Base-by-base conservation (phyloP, 2,329 filamentous ascomycete species). In the Nemania sp. region DNA sequence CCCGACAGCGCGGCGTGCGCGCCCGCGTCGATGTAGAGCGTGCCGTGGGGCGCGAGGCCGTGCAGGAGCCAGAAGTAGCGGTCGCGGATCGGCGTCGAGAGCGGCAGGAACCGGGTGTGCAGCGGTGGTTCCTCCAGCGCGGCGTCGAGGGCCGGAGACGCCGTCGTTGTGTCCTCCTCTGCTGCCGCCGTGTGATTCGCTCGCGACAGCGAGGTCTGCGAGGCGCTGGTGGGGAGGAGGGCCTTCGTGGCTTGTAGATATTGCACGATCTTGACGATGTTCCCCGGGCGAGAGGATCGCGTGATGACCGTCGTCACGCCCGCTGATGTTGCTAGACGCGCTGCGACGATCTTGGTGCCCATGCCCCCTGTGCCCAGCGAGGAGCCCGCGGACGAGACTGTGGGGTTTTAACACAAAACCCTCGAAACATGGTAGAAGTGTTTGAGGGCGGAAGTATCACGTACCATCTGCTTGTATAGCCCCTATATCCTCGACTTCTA, bases 21-120 rank as follows among this genome's bases (percentile, higher is more conserved):
- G 43, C 95, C 95, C n/a, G 86, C 80, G 78, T 99, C 95, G 69
- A 99, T 96, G 78, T 91, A 98, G 25, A 99, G 74, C 2, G 90
- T 96, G 13, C 95, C 95, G 71, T 96, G 93, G 0, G 95, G 92
- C 21, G 89, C 88, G 11, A 97, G 86, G 10, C 94, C 95, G 76
- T 99, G 92, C 0, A 98, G 83, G 50, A 99, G 88, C 95, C 95
- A 99, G 82, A 99, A 98, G 73, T 95, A 92, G 63, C 94, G 89
- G 74, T 97, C 95, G 58, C 92, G 88, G 61, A 98, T 95, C 1
- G 94, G 93, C 25, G 90, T 87, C 0, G 84, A 80, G 10, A 92
- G 92, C 0, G 93, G 92, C 12, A 97, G 82, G 81, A 99, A 99
- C 59, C 95, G 89, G 2, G 95, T 99, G 76, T 99, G 95, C 4